These are phyloP conservation scores for Colletotrichum theobromicola DNA, from an alignment of 2,329 filamentous ascomycete species.

Conservation along the genomic window DNA sequence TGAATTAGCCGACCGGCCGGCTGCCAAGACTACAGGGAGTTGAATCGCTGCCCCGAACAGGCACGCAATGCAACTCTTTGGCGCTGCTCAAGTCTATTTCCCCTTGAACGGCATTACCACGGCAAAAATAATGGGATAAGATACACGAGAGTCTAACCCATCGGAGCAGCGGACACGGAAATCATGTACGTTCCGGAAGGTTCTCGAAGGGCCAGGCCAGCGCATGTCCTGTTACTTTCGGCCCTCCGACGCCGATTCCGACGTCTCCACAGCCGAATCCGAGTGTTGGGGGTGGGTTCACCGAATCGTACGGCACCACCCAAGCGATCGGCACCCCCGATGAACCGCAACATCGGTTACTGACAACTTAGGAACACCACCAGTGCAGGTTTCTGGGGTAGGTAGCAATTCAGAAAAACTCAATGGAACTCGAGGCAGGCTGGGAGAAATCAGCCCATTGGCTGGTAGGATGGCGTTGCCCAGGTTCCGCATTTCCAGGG, in stretches of 20 bases:
- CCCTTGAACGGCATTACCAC: neutral
- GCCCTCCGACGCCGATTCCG: neutral
- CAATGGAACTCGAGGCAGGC: neutral
- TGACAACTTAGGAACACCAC: neutral
- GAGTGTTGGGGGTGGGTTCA: neutral
- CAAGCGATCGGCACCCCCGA: neutral
- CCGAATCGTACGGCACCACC: neutral
- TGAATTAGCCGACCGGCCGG: neutral
- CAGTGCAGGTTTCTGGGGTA: neutral
- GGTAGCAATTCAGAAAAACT: neutral
- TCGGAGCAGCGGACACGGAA: neutral
- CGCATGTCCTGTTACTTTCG: neutral
- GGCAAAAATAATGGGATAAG: neutral
- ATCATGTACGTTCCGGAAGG: neutral
- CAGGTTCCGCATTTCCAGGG: neutral
- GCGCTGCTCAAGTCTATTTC: neutral
- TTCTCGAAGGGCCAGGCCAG: neutral
- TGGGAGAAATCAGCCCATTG: neutral
- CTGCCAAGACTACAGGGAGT: neutral
- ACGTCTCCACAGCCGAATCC: neutral
- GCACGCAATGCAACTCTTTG: neutral
- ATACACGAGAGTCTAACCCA: rapidly evolving
- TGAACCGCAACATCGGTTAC: neutral
- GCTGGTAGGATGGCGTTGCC: neutral
- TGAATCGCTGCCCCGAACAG: neutral